Evolutionary conservation across 108 stramenopile species (phyloP).

Genomic region (Cylindrotheca closterium): DNA sequence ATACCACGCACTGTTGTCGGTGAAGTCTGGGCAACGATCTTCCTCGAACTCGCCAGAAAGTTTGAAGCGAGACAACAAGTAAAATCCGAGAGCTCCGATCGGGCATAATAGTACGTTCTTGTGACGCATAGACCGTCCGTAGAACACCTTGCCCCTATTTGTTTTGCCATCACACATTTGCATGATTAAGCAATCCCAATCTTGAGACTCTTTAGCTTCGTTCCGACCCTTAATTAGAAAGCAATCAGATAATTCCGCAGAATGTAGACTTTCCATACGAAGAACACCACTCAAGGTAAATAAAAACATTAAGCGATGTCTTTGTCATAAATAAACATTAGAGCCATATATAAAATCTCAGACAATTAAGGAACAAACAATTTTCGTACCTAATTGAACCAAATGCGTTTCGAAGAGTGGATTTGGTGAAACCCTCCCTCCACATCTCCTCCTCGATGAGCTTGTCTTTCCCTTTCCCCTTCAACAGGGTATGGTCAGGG

Average conservation of each 20-base stretch:
- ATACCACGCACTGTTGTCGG: constrained; percentile 2
- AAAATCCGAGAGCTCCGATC: constrained; percentile 4
- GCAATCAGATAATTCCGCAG: constrained; percentile 9
- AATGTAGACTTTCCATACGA: constrained; percentile 3
- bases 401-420: no score
- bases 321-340: not conserved
- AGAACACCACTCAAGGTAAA: constrained; percentile 1
- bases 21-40: not conserved
- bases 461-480: not conserved
- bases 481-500: not conserved
- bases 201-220: constrained; percentile 1
- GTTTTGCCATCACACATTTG: constrained; percentile 12
- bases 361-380: no score
- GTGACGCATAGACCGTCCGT: constrained; percentile 14
- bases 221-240: not conserved
- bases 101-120: constrained; percentile 4
- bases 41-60: not conserved
- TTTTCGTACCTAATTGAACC: no score
- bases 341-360: no score
- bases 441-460: constrained; percentile 2
- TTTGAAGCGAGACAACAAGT: constrained; percentile 5
- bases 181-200: not conserved
- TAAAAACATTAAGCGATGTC: constrained; percentile 3
- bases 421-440: not conserved
- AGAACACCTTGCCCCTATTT: constrained; percentile 4